phyloP scores from a whole-genome alignment of 495 filamentous ascomycete genomes.

The Penicillium cataractarum region DNA sequence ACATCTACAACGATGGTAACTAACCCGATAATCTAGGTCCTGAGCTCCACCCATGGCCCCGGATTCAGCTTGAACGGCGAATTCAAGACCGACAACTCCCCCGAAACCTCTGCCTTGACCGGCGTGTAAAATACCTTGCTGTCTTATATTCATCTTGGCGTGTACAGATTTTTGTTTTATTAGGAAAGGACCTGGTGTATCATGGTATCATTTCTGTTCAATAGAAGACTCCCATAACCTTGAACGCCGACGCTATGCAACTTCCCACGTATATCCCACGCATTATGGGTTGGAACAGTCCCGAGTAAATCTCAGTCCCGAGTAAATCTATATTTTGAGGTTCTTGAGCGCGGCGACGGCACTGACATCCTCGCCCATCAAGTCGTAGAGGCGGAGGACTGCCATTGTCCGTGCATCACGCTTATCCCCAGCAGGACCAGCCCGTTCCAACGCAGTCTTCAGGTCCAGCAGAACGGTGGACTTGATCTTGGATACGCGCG shows the following conservation, averaged over 20 bases:
- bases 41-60: slow-evolving; percentile 83
- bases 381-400: slow-evolving; percentile 75
- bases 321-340: slow-evolving; percentile 53
- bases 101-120: slow-evolving; percentile 47
- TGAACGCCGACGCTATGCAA: slow-evolving; percentile 53
- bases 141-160: slow-evolving; percentile 35
- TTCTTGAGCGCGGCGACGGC: slow-evolving; percentile 65
- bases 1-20: neutral
- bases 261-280: slow-evolving; percentile 14
- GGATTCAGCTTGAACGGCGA: slow-evolving; percentile 85
- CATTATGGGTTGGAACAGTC: too few species aligned
- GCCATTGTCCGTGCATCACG: slow-evolving; percentile 65
- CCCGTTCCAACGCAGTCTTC: slow-evolving; percentile 75
- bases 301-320: slow-evolving; percentile 18
- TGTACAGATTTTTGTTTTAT: slow-evolving; percentile 53
- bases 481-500: slow-evolving; percentile 60
- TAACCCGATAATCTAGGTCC: slow-evolving; percentile 51
- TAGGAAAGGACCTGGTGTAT: slow-evolving; percentile 50
- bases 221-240: slow-evolving; percentile 29
- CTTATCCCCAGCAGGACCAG: slow-evolving; percentile 54
- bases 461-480: slow-evolving; percentile 86
- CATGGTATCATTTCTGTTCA: slow-evolving; percentile 56
- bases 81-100: slow-evolving; percentile 63
- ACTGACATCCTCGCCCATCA: slow-evolving; percentile 73
- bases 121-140: slow-evolving; percentile 49